Conservation (phyloP, 352 stramenopile species). For the Globisporangium heterothallicum region DNA sequence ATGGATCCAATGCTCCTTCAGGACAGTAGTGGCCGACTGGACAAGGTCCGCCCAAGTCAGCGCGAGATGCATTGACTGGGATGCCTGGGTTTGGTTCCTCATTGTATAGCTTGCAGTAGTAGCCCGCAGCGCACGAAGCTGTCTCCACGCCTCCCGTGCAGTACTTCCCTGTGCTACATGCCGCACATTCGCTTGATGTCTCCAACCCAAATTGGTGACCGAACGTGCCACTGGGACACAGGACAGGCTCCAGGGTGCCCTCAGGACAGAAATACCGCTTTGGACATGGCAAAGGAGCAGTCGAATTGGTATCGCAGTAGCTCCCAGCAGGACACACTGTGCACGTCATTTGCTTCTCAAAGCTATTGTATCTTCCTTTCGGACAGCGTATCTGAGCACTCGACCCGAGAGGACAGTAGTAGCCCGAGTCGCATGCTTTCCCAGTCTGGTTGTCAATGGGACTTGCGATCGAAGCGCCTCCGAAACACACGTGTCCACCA, state of each 20-base stretch:
- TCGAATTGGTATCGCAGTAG: conserved; percentile 70
- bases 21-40: conserved; percentile 74
- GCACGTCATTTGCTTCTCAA: conserved; percentile 41
- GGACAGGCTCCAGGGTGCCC: conserved; percentile 31
- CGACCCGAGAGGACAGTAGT: conserved; percentile 64
- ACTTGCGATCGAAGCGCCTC: conserved; percentile 38
- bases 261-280: conserved; percentile 66
- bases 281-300: conserved; percentile 42
- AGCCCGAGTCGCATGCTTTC: conserved; percentile 48
- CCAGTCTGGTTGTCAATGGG: conserved; percentile 57
- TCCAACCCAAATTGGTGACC: conserved; percentile 43
- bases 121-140: conserved; percentile 70
- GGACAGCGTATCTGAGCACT: conserved; percentile 42
- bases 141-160: conserved; percentile 71
- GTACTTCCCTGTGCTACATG: conserved; percentile 69
- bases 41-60: conserved; percentile 64
- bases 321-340: conserved; percentile 44
- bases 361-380: conserved; percentile 64
- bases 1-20: conserved; percentile 58
- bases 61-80: neutral
- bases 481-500: conserved; percentile 58
- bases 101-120: conserved; percentile 78
- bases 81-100: conserved; percentile 40
- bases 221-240: conserved; percentile 82
- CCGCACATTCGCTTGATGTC: conserved; percentile 44